Evolutionary conservation across 805 yeast species (phyloP), one percentile per base, ranked within the genome.

Genomic region (Pichia thaimueangensis): DNA sequence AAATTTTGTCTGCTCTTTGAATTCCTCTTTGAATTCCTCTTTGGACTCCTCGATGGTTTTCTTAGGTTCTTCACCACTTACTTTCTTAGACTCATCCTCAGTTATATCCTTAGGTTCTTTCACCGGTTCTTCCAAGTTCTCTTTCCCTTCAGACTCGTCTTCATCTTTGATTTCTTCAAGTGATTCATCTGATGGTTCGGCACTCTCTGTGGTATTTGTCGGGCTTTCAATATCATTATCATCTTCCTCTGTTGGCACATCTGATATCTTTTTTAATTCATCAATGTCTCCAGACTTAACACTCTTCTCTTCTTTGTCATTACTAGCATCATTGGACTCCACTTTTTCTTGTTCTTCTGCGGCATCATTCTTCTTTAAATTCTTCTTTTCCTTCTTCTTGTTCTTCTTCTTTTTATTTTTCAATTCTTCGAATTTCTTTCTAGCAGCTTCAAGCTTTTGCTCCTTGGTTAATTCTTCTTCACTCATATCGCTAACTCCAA

Each of bases 341-440:
- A 15, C 23, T 11, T 13, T 25, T 3, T 16, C 43, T 27, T 41
- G 42, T 20, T 43, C 37, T 20, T 35, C 40, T 10, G 13, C 10
- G n/a, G 23, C 32, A 21, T 15, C 29, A 7, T 43, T 47, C 11
- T 39, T 45, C 12, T 41, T 45, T 3, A 16, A 25, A 12, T 35
- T 41, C 37, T 49, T 50, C 41, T 52, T 52, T n/a, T 35, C 35
- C 42, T 52, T 52, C 38, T 50, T 47, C 41, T 51, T 48, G 31
- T 45, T 49, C 47, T 54, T 59, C 44, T 51, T 57, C 25, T 53
- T 60, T 46, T 59, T 57, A 45, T 58, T 59, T 48, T 59, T 59
- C 37, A 60, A 43, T 27, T 57, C 63, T 39, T 60, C 65, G 37
- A 59, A 58, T 49, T 60, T 63, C 52, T 60, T 60, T 55, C 64